These are phyloP conservation scores for Penicillium coprophilum DNA, from an alignment of 495 filamentous ascomycete genomes.

Conservation along the genomic window DNA sequence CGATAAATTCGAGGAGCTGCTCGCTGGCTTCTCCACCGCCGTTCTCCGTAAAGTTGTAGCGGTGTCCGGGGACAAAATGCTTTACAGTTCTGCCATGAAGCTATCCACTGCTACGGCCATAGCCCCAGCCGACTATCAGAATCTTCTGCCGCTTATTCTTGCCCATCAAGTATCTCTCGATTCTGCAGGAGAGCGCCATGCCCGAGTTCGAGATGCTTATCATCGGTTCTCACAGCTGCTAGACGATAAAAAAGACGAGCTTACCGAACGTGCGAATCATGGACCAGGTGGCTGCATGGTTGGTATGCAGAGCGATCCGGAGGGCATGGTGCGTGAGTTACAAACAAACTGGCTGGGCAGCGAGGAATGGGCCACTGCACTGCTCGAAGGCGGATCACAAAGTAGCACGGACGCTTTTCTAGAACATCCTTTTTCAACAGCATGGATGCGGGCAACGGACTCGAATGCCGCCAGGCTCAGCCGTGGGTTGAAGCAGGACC, in stretches of 20 bases:
- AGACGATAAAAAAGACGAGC: slow-evolving; percentile 49
- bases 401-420: slow-evolving; percentile 61
- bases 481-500: slow-evolving; percentile 32
- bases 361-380: slow-evolving; percentile 62
- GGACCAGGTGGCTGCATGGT: slow-evolving; percentile 19
- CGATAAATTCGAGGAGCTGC: slow-evolving; percentile 74
- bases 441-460: slow-evolving; percentile 62
- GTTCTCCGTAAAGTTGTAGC: slow-evolving; percentile 70
- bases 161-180: slow-evolving; percentile 68
- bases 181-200: slow-evolving; percentile 42
- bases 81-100: slow-evolving; percentile 49
- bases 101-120: slow-evolving; percentile 63
- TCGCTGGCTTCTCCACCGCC: slow-evolving; percentile 73
- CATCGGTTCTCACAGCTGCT: slow-evolving; percentile 61
- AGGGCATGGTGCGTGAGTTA: slow-evolving; percentile 47
- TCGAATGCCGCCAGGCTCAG: slow-evolving; percentile 54
- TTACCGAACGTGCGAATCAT: slow-evolving; percentile 35
- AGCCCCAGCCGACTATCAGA: slow-evolving; percentile 57
- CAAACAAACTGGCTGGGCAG: slow-evolving; percentile 74
- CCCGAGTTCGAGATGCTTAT: slow-evolving; percentile 48
- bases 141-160: slow-evolving; percentile 64
- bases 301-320: slow-evolving; percentile 37
- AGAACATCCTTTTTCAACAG: slow-evolving; percentile 59
- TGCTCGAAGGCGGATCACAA: slow-evolving; percentile 64
- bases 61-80: slow-evolving; percentile 34